Base-by-base conservation (phyloP, 768 basidiomycete genomes). In the Naganishia onofrii region DNA sequence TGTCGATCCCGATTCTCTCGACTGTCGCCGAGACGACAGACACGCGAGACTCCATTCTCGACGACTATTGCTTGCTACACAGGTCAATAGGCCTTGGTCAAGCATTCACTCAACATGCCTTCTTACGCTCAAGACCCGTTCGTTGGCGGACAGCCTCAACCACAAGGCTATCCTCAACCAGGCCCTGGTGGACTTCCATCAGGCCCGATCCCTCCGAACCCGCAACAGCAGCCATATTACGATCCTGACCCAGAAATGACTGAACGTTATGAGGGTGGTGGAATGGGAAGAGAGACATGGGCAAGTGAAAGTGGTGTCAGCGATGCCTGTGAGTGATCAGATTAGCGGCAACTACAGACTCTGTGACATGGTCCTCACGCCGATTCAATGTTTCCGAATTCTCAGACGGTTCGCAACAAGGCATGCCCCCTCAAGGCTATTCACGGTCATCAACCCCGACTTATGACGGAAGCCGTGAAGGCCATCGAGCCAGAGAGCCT, bases 371-470 rank as follows among this genome's bases (percentile, higher is more conserved):
- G 9, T 56, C 28, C 44, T 31, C 44, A 57, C 53, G 26, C 3
- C 10, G 13, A 48, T n/a, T 32, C 34, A 36, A 36, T 36, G 34
- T 67, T 71, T 48, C 65, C 19, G 70, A 44, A 15, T 66, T 73
- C 8, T 73, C 64, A 55, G 78, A 80, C 21, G 60, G 60, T 29
- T 75, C 71, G 54, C 75, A 76, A 31, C 74, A 76, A 64, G 63
- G 68, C 21, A 64, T 63, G 57, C 38, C 67, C 31, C 71, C 67
- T 42, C 71, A 69, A 42, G 70, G 63, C n/a, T 74, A 74, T 34
- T 88, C 89, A 0, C 89, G 91, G 42, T 85, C 89, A 12, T 88
- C 88, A 26, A 90, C 89, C 32, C 88, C 90, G 0, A 88, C 89
- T 0, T 90, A 88, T 74, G 90, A 92, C 67, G 87, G 88, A 70